A percentile compares a stretch with the other conserved stretches of the same genome.
These are phyloP conservation scores for Trametes villosa DNA, from an alignment of 768 basidiomycete genomes.

Conservation along the genomic window DNA sequence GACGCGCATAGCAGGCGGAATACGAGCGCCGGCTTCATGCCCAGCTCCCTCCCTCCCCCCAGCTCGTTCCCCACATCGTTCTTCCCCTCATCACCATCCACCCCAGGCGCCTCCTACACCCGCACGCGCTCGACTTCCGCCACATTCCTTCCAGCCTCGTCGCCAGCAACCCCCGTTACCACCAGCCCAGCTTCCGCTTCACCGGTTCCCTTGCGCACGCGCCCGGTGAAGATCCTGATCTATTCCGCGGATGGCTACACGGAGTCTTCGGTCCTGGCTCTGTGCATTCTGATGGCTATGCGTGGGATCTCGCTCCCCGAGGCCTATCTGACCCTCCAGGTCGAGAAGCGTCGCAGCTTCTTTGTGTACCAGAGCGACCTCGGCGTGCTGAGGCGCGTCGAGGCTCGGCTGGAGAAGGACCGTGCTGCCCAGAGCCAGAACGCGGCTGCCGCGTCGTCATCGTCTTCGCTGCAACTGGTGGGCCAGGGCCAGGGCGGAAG, in stretches of 20 bases:
- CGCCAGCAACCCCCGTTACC: slow-evolving; percentile 34
- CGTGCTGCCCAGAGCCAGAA: slow-evolving; percentile 20
- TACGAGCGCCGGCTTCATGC: slow-evolving; percentile 17
- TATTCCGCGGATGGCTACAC: slow-evolving; percentile 92
- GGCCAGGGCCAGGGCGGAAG: background rate
- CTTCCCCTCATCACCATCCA: slow-evolving; percentile 25
- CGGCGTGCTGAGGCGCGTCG: slow-evolving; percentile 70
- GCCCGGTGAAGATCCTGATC: slow-evolving; percentile 74
- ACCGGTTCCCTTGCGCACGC: slow-evolving; percentile 43
- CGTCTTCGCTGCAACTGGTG: background rate
- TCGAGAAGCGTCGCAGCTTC: slow-evolving; percentile 78
- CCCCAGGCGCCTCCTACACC: slow-evolving; percentile 24
- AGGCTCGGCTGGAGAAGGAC: slow-evolving; percentile 49
- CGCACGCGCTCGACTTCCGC: slow-evolving; percentile 34
- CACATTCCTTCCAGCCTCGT: slow-evolving; percentile 28
- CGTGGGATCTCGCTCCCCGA: slow-evolving; percentile 74
- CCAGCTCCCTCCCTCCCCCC: slow-evolving; percentile 33
- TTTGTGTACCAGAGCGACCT: slow-evolving; percentile 90
- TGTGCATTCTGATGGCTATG: slow-evolving; percentile 84
- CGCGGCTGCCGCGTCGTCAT: background rate
- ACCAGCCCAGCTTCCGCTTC: slow-evolving; percentile 11
- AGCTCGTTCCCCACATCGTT: slow-evolving; percentile 34
- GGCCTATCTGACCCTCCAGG: slow-evolving; percentile 92
- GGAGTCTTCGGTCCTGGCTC: slow-evolving; percentile 86
- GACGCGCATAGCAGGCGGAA: slow-evolving; percentile 16